Base-by-base conservation (phyloP, 2,329 filamentous ascomycete species). In the Akanthomyces uredinophilus region DNA sequence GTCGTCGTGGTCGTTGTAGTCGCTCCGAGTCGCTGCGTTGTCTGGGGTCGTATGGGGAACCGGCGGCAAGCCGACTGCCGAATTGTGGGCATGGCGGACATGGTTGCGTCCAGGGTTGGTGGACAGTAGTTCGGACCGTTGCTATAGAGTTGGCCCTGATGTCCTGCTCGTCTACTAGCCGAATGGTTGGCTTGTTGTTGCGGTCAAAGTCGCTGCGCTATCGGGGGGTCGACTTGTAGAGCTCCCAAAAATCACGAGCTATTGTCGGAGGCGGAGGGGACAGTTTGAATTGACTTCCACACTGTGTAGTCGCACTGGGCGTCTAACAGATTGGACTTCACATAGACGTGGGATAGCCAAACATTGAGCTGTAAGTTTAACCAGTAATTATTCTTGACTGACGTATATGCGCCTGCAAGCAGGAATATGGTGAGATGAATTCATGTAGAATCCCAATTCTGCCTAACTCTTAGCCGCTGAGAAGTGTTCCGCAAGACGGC, bases 231-330 rank as follows among this genome's bases (percentile, higher is more conserved):
- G 10, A n/a, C n/a, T 39, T 24, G n/a, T 11, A 16, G n/a, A 56
- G 53, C 24, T 46, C 18, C 41, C 43, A 29, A 52, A 52, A 52
- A 46, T 60, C 57, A 46, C 57, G 57, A 60, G 56, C 57, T 46
- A 41, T 44, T 52, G 57, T 37, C 27, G 46, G 24, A 44, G 29
- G 13, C 27, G 37, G 29, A 39, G 27, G 8, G 4, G 41, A 2
- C 43, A 11, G 54, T 57, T 29, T 57, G 20, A 37, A 37, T 27
- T 37, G 27, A 7, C 10, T 10, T 6, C 2, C 1, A 14, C 1
- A 57, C 54, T 57, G 54, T 57, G 10, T 16, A 13, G 0, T 16
- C 18, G 52, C 24, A 55, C 52, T 55, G 52, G 20, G 7, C 5
- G 14, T 4, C 5, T 5, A 22, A 50, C 47, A 10, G 16, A 4